These are phyloP conservation scores for Aspergillus brasiliensis DNA, from an alignment of 2,329 filamentous ascomycete genomes.

Conservation along the genomic window DNA sequence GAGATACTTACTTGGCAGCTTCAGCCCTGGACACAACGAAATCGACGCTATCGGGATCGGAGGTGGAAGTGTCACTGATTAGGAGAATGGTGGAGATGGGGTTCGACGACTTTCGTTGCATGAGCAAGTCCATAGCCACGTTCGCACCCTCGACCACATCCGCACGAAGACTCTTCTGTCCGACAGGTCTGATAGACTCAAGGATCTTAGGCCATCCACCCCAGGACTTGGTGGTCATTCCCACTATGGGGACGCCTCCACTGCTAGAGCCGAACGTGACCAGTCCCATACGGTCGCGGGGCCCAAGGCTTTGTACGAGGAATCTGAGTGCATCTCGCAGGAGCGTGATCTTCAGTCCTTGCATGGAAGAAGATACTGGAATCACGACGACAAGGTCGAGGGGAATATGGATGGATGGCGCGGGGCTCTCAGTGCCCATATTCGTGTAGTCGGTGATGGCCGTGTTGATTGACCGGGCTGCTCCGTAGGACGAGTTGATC, in stretches of 20 bases:
- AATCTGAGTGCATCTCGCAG: slow-evolving; percentile 90
- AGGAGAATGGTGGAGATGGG: slow-evolving; percentile 93
- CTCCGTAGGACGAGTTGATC: slow-evolving; percentile 78
- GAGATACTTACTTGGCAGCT: slow-evolving; percentile 78
- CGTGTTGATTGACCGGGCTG: slow-evolving; percentile 78
- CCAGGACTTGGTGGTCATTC: slow-evolving; percentile 97
- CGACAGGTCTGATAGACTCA: slow-evolving; percentile 84
- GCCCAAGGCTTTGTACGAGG: slow-evolving; percentile 84
- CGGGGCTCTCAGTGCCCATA: slow-evolving; percentile 54
- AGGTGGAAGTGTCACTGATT: slow-evolving; percentile 95
- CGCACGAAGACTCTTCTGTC: slow-evolving; percentile 92
- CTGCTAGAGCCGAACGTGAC: slow-evolving; percentile 96
- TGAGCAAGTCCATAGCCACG: slow-evolving; percentile 95
- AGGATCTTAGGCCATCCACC: slow-evolving; percentile 85
- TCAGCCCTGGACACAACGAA: slow-evolving; percentile 96
- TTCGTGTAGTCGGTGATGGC: slow-evolving; percentile 90
- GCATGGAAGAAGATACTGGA: slow-evolving; percentile 97
- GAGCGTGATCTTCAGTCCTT: slow-evolving; percentile 96
- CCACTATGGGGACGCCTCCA: slow-evolving; percentile 91
- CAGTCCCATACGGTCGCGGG: slow-evolving; percentile 92
- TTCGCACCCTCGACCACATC: slow-evolving; percentile 98
- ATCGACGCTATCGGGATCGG: slow-evolving; percentile 91
- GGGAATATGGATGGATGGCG: slow-evolving; percentile 80
- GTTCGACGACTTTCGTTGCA: slow-evolving; percentile 96
- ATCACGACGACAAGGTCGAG: slow-evolving; percentile 96